Evolutionary conservation across 179 eudicot species (phyloP).

Genomic region (Nepenthes alata): DNA sequence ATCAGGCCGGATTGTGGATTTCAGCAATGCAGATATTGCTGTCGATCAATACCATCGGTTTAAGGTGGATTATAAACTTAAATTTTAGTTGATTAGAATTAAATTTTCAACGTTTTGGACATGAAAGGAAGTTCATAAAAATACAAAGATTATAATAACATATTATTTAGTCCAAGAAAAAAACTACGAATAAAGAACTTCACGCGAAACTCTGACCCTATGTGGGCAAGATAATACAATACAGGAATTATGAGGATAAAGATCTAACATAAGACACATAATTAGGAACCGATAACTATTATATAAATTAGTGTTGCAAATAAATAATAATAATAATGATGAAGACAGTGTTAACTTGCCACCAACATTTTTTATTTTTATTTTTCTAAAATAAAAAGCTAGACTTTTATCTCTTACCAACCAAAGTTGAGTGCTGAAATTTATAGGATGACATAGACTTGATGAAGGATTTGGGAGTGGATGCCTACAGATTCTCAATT

Average conservation of each 20-base stretch:
- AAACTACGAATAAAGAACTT: background rate
- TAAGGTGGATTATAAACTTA: slow-evolving; percentile 22
- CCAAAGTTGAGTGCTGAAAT: background rate
- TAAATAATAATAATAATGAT: background rate
- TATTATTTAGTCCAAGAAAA: background rate
- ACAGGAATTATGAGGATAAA: background rate
- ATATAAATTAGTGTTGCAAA: background rate
- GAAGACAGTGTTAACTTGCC: background rate
- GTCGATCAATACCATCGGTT: slow-evolving; percentile 98
- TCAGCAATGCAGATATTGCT: slow-evolving; percentile 76
- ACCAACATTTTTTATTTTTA: background rate
- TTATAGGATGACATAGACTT: slow-evolving; percentile 60
- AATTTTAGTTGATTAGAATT: background rate
- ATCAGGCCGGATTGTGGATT: slow-evolving; percentile 64
- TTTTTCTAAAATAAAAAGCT: background rate
- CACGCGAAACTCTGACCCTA: background rate
- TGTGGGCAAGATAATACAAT: background rate
- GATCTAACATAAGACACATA: no score
- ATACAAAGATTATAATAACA: background rate
- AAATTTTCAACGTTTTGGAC: background rate
- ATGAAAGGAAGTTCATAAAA: no score
- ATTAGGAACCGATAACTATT: background rate
- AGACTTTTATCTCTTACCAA: background rate
- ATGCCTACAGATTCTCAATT: slow-evolving; percentile 94
- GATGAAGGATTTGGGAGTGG: slow-evolving; percentile 92